Conservation (phyloP, 306 rosid genomes). For the cucumber (Cucumis sativus) region DNA sequence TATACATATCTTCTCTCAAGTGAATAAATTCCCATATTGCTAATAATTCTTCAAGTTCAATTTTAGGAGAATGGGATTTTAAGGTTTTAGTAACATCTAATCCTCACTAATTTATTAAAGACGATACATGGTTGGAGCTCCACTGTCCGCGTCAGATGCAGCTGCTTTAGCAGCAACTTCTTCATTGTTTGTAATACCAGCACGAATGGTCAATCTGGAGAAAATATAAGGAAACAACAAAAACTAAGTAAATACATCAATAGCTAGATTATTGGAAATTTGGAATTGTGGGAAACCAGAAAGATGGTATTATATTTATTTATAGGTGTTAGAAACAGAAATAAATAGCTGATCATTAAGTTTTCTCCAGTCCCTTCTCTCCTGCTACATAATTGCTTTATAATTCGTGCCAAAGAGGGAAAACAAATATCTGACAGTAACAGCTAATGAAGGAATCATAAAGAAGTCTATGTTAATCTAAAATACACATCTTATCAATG, state of each 20-base stretch:
- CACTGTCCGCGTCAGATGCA: slow-evolving; percentile 50
- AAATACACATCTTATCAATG: not conserved
- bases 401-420: not conserved
- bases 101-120: slow-evolving; percentile 12
- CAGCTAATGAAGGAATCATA: not conserved
- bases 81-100: slow-evolving; percentile 1
- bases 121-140: slow-evolving; percentile 68
- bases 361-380: not conserved
- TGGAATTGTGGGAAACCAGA: not conserved
- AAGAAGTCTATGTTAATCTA: not conserved
- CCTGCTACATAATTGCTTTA: not conserved
- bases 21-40: not conserved
- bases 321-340: not conserved
- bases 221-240: not conserved
- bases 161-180: slow-evolving; percentile 70
- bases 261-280: not conserved
- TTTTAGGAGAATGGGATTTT: not conserved
- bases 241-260: not conserved
- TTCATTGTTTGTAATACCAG: slow-evolving; percentile 39
- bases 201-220: slow-evolving; percentile 36
- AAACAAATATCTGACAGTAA: not conserved
- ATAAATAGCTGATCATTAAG: not conserved
- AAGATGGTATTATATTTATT: not conserved
- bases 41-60: not conserved
- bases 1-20: not conserved